Evolutionary conservation across 805 yeast genomes (phyloP), one percentile per base, ranked within the genome.

Genomic region (Starmerella vaccinii): DNA sequence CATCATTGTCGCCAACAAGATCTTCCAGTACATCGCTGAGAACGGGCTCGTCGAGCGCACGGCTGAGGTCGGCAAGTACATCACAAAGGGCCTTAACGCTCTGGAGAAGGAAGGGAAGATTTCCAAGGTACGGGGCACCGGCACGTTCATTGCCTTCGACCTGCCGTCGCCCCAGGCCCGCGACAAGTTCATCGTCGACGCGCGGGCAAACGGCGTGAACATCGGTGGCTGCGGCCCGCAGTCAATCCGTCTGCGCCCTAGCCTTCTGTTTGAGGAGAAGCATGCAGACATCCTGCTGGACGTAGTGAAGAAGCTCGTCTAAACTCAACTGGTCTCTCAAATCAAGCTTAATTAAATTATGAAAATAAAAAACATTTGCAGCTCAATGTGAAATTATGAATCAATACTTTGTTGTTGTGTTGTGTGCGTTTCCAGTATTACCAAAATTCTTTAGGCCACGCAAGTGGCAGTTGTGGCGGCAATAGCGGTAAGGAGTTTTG

Each of bases 111-210:
- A 75, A 66, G 88, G 92, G 50, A 60, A 63, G 42, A 65, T 69
- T 57, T 37, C 55, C 16, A 75, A 80, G 68, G 74, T 84, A 64
- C 78, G 94, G 67, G 94, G 94, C 56, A 75, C 82, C 68, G 94
- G 84, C 42, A 83, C 92, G 44, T 84, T 82, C 69, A 77, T 84
- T 65, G 94, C 94, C n/a, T 84, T 86, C 78, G 83, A 82, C 58
- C 68, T 79, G 61, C 75, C 75, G 46, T 61, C 75, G 47, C 66
- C 75, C 38, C 72, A 70, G 50, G 68, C 71, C 23, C 78, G 95
- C 70, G 80, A 81, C 67, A 66, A 71, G 59, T 80, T 85, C 67
- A 68, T 82, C 61, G 59, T 57, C 54, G 78, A 75, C 56, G 72
- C 82, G 76, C 81, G 78, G 69, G 63, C 68, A 43, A 72, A 64